Percentiles rank a stretch among this genome's conserved stretches.
These are phyloP conservation scores for Clarireedia sp. DNA, from an alignment of 2,329 filamentous ascomycete species.

Conservation along the genomic window DNA sequence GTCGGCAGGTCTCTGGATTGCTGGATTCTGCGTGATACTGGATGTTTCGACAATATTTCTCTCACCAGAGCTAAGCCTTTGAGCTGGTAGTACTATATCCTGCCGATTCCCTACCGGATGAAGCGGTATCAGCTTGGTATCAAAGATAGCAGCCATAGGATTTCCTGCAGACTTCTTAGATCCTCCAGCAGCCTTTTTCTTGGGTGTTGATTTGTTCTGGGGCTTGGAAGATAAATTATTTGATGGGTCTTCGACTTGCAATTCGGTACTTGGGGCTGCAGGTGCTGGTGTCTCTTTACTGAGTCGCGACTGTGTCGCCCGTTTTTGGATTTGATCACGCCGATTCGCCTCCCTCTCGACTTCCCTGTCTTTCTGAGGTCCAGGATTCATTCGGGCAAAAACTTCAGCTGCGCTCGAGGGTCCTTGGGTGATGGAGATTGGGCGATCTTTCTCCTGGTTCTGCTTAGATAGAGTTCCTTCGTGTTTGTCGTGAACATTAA, in stretches of 20 bases:
- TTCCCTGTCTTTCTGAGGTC: background rate
- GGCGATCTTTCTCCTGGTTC: too few species aligned
- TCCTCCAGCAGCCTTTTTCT: too few species aligned
- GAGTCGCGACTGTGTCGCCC: background rate
- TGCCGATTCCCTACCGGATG: background rate
- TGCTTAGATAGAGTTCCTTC: too few species aligned
- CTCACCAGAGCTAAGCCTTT: too few species aligned
- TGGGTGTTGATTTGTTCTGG: background rate
- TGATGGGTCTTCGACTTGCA: too few species aligned
- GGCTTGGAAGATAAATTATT: background rate
- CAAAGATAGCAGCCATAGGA: background rate
- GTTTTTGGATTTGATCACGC: background rate
- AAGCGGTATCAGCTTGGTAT: background rate
- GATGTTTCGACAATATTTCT: too few species aligned
- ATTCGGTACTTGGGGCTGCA: background rate
- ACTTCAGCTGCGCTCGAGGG: background rate
- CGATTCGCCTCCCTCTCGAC: slow-evolving; percentile 1
- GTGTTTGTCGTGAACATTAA: too few species aligned
- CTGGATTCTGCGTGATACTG: too few species aligned
- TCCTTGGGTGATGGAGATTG: background rate
- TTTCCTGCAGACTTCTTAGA: background rate
- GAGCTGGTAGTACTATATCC: too few species aligned
- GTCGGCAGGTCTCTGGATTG: too few species aligned
- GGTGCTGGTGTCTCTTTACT: background rate
- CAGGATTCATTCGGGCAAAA: background rate